phyloP scores from a whole-genome alignment of 2,329 filamentous ascomycete species.

The Arthrobotrys sphaeroides region DNA sequence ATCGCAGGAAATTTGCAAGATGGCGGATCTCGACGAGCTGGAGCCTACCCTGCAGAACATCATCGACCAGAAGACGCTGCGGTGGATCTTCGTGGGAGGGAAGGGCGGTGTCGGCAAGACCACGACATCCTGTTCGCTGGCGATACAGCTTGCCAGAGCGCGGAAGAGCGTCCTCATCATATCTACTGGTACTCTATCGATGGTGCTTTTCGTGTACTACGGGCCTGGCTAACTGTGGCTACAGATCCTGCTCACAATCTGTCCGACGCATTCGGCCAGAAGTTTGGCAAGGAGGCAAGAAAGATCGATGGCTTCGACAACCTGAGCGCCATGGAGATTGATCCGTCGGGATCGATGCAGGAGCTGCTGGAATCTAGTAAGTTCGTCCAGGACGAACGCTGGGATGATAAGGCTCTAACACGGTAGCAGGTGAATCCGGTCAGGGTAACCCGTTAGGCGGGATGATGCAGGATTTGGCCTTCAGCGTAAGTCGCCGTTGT shows the following conservation, averaged over 20 bases:
- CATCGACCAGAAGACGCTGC: constrained; percentile 90
- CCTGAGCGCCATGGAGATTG: constrained; percentile 98
- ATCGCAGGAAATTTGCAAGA: constrained; percentile 25
- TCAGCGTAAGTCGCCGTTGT: constrained; percentile 78
- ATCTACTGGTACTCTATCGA: constrained; percentile 71
- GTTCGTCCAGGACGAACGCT: background rate
- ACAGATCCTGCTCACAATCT: constrained; percentile 91
- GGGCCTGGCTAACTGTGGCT: constrained; percentile 4
- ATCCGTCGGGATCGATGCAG: constrained; percentile 97
- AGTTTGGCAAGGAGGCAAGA: constrained; percentile 98
- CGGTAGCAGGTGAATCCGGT: constrained; percentile 52
- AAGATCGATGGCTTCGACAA: constrained; percentile 92
- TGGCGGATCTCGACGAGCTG: constrained; percentile 76
- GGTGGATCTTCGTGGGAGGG: constrained; percentile 99
- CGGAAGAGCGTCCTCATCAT: constrained; percentile 97
- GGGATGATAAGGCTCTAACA: background rate
- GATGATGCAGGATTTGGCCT: constrained; percentile 99
- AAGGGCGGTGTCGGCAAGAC: constrained; percentile 99
- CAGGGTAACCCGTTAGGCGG: constrained; percentile 72
- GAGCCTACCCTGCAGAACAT: constrained; percentile 94
- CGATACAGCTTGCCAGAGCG: constrained; percentile 94
- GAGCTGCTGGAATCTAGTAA: constrained; percentile 73
- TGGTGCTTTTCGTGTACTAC: background rate
- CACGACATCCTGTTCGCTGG: constrained; percentile 97
- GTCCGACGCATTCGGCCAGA: constrained; percentile 96